Evolutionary conservation across 2,329 filamentous ascomycete genomes (phyloP).

Genomic region (Fusarium verticillioides): DNA sequence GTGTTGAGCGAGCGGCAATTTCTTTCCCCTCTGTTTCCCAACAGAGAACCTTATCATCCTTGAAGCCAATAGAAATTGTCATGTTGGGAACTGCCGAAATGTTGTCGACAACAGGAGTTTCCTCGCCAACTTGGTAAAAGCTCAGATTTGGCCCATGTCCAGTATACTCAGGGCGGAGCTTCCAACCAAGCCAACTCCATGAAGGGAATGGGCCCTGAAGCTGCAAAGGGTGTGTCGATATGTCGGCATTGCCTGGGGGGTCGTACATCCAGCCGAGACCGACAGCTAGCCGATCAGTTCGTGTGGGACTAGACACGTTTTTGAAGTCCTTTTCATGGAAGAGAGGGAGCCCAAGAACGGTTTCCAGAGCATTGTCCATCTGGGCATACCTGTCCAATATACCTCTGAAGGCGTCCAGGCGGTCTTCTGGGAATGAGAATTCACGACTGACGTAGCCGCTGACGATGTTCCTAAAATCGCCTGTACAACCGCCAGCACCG

Average conservation of each 20-base stretch:
- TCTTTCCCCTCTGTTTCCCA: constrained; percentile 52
- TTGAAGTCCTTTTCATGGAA: constrained; percentile 49
- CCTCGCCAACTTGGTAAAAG: constrained; percentile 47
- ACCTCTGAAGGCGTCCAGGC: constrained; percentile 50
- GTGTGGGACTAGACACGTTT: constrained; percentile 41
- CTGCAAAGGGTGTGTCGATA: constrained; percentile 42
- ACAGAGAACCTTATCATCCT: constrained; percentile 47
- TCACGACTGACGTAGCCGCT: constrained; percentile 48
- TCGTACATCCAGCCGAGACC: constrained; percentile 51
- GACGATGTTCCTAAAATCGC: constrained; percentile 45
- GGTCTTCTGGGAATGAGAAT: constrained; percentile 43
- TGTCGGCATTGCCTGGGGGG: constrained; percentile 33
- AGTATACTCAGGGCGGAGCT: constrained; percentile 40
- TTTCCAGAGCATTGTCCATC: constrained; percentile 43
- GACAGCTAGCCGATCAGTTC: constrained; percentile 50
- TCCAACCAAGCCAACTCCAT: constrained; percentile 55
- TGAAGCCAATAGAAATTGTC: constrained; percentile 51
- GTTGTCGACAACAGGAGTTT: constrained; percentile 43
- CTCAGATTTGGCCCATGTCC: constrained; percentile 46
- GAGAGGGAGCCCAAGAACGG: constrained; percentile 50
- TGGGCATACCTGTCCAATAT: constrained; percentile 46
- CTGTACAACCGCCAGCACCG: constrained; percentile 38
- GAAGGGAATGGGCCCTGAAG: constrained; percentile 48
- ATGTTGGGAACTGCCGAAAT: constrained; percentile 48
- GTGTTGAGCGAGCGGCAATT: constrained; percentile 42